These are phyloP conservation scores for Blastobotrys terrestris DNA, from an alignment of 805 yeast species.

Conservation along the genomic window DNA sequence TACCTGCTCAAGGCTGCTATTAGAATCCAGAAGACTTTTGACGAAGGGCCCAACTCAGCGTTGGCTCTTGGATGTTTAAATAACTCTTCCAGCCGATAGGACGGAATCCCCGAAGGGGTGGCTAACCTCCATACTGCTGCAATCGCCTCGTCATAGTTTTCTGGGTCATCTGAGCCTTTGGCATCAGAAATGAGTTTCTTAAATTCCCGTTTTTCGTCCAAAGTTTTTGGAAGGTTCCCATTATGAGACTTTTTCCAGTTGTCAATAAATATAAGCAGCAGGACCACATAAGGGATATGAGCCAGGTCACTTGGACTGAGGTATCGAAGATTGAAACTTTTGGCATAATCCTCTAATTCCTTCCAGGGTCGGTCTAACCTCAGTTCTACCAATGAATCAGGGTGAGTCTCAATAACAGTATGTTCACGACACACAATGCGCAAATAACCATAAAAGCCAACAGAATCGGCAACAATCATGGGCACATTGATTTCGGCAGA, in stretches of 20 bases:
- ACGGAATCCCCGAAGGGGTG: constrained; percentile 26
- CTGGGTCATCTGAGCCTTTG: constrained; percentile 34
- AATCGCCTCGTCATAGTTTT: constrained; percentile 49
- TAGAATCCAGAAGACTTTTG: constrained; percentile 53
- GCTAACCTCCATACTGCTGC: constrained; percentile 40
- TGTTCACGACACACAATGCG: constrained; percentile 50
- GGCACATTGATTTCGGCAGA: constrained; percentile 39
- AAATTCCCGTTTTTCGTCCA: constrained; percentile 37
- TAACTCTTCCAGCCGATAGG: constrained; percentile 4
- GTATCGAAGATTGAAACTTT: constrained; percentile 42
- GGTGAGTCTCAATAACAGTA: constrained; percentile 72
- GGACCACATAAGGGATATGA: constrained; percentile 63
- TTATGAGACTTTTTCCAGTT: constrained; percentile 33
- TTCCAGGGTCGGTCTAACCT: constrained; percentile 69
- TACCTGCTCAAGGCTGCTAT: constrained; percentile 49
- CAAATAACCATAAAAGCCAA: constrained; percentile 63
- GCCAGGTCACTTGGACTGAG: constrained; percentile 42
- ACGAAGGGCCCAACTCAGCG: neutral
- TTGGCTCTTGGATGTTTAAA: neutral
- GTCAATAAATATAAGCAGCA: constrained; percentile 50
- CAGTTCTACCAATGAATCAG: constrained; percentile 55
- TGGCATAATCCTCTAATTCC: constrained; percentile 48
- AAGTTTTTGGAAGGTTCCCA: constrained; percentile 29
- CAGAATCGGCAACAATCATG: constrained; percentile 42
- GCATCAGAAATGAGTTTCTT: constrained; percentile 36